Percentiles rank a stretch among this genome's conserved stretches.
Conservation (phyloP, 495 filamentous ascomycete species). For the Cercophora samala region DNA sequence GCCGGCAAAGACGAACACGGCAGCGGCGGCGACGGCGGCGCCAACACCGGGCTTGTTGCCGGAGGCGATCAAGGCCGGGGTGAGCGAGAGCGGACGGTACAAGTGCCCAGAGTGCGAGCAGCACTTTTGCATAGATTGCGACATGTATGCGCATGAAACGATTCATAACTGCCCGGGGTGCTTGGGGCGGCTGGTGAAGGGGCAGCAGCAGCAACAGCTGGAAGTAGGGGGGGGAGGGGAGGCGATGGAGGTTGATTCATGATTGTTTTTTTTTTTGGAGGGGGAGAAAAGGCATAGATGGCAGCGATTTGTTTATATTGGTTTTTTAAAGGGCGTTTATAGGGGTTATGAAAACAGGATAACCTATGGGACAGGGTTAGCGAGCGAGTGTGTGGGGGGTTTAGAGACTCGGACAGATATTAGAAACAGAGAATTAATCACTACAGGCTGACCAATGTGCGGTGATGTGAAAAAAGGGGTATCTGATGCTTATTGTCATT, state of each 20-base stretch:
- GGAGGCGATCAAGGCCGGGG: conserved; percentile 47
- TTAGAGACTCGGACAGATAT: neutral
- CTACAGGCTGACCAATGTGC: neutral
- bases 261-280: no score
- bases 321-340: neutral
- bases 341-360: neutral
- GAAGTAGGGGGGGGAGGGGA: conserved; percentile 2
- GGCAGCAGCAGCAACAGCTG: conserved; percentile 40
- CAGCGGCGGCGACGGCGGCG: no score
- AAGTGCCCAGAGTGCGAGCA: conserved; percentile 77
- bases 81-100: conserved; percentile 84
- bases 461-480: neutral
- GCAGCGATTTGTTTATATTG: neutral
- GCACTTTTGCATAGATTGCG: conserved; percentile 97
- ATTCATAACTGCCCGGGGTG: conserved; percentile 96
- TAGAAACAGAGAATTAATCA: neutral
- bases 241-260: conserved; percentile 43
- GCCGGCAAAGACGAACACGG: neutral
- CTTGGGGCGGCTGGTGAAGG: conserved; percentile 45
- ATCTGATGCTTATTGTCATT: neutral
- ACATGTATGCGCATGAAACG: conserved; percentile 88
- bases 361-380: neutral
- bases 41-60: neutral
- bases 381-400: neutral
- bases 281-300: neutral